Percentiles rank a stretch among this genome's conserved stretches.
These are phyloP conservation scores for Canavalia ensiformis DNA, from an alignment of 306 rosid species.

Conservation along the genomic window DNA sequence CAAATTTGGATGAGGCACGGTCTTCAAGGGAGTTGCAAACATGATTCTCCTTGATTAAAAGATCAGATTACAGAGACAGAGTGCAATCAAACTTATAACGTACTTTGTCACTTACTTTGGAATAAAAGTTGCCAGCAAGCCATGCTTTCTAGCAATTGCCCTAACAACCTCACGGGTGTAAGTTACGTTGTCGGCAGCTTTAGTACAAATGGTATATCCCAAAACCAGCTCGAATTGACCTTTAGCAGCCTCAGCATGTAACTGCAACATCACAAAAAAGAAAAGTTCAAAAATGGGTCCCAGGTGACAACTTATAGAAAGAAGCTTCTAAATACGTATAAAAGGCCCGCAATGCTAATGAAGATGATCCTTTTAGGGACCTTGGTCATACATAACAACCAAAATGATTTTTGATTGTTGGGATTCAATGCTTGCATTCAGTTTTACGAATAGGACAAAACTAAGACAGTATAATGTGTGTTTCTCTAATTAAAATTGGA, in stretches of 20 bases:
- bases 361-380: conserved; percentile 29
- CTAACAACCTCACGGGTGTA: conserved; percentile 81
- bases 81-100: conserved; percentile 19
- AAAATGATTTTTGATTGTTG: conserved; percentile 15
- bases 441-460: not conserved
- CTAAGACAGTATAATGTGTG: no score
- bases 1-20: no score
- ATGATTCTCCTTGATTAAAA: conserved; percentile 9
- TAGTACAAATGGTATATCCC: conserved; percentile 65
- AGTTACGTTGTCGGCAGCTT: conserved; percentile 79
- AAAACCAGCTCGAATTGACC: conserved; percentile 87
- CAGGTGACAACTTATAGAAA: not conserved
- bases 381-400: conserved; percentile 20
- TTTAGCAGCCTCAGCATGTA: conserved; percentile 89
- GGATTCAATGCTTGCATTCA: conserved; percentile 5
- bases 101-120: conserved; percentile 76
- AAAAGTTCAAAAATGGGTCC: conserved; percentile 25
- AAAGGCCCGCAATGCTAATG: conserved; percentile 7
- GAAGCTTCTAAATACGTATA: conserved; percentile 22
- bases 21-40: not conserved
- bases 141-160: conserved; percentile 82
- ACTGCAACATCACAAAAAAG: conserved; percentile 51
- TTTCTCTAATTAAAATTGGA: no score
- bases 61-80: not conserved
- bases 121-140: conserved; percentile 84